Percentiles rank a stretch among this genome's conserved stretches.
Evolutionary conservation across 139 green algal genomes (phyloP).

Genomic region (Coelastrella sp.): DNA sequence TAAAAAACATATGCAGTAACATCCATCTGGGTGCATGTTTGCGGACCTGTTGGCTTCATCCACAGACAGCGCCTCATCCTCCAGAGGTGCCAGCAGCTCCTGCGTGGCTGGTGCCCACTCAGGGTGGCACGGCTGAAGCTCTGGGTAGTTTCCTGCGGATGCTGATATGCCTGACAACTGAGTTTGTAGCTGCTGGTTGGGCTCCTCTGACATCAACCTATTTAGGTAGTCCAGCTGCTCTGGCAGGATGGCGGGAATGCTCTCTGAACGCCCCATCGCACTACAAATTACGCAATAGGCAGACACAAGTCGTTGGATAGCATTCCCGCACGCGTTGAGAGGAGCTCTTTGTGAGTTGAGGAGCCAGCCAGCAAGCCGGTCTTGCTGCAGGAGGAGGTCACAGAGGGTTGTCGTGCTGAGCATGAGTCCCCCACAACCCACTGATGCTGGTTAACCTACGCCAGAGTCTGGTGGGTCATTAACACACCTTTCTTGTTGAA

Average conservation of each 20-base stretch:
- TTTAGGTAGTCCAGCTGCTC: constrained; percentile 22
- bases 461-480: not conserved
- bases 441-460: too few relatives aligned
- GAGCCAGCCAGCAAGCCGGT: too few relatives aligned
- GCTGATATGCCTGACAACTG: not conserved
- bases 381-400: too few relatives aligned
- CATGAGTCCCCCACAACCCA: too few relatives aligned
- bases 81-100: not conserved
- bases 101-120: not conserved
- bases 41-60: not conserved
- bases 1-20: too few relatives aligned
- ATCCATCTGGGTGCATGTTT: too few relatives aligned
- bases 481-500: constrained; percentile 24
- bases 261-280: not conserved
- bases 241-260: constrained; percentile 11
- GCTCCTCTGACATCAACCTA: constrained; percentile 6
- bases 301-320: too few relatives aligned
- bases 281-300: not conserved
- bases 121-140: constrained; percentile 17
- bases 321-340: too few relatives aligned
- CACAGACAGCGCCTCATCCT: constrained; percentile 2
- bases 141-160: not conserved
- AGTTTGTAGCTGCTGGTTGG: not conserved
- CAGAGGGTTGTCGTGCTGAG: too few relatives aligned
- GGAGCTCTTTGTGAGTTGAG: too few relatives aligned